Conservation (phyloP, 1,284 basidiomycete species). For the Sanghuangporus weigelae region DNA sequence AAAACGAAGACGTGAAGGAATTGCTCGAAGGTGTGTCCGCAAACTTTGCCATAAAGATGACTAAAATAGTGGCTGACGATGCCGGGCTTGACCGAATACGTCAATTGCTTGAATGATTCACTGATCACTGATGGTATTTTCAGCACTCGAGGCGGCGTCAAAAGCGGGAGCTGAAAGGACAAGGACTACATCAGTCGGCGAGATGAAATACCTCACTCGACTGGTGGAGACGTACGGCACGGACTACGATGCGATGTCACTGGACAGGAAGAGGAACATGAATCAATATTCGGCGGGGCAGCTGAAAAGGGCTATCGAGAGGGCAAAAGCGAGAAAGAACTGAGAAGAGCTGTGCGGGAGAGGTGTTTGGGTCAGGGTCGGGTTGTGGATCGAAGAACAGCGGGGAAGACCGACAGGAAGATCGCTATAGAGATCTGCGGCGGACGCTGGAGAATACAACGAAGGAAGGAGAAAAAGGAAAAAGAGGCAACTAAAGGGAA, state of each 20-base stretch:
- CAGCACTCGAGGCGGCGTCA: slow-evolving; percentile 44
- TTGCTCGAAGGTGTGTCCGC: slow-evolving; percentile 30
- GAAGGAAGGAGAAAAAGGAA: neutral
- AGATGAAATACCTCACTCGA: slow-evolving; percentile 61
- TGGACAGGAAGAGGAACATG: slow-evolving; percentile 75
- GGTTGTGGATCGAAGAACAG: neutral
- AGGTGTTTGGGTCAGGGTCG: neutral
- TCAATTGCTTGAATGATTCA: neutral
- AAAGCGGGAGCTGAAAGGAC: slow-evolving; percentile 29
- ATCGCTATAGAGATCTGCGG: slow-evolving; percentile 3
- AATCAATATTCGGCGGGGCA: slow-evolving; percentile 88
- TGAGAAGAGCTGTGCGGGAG: neutral
- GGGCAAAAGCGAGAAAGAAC: slow-evolving; percentile 34
- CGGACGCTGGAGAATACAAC: neutral
- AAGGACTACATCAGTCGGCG: slow-evolving; percentile 68
- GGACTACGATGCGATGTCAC: slow-evolving; percentile 75
- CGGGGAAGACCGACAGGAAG: neutral
- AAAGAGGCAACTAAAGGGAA: neutral
- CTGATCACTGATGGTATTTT: slow-evolving; percentile 18
- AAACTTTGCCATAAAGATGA: neutral
- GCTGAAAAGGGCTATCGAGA: slow-evolving; percentile 57
- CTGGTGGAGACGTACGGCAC: slow-evolving; percentile 70
- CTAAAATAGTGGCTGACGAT: neutral
- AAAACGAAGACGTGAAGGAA: slow-evolving; percentile 19
- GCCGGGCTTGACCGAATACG: neutral